A percentile compares a stretch with the other conserved stretches of the same genome.
These are phyloP conservation scores for Iris macrosiphon DNA, from an alignment of 106 monocot genomes.

Conservation along the genomic window DNA sequence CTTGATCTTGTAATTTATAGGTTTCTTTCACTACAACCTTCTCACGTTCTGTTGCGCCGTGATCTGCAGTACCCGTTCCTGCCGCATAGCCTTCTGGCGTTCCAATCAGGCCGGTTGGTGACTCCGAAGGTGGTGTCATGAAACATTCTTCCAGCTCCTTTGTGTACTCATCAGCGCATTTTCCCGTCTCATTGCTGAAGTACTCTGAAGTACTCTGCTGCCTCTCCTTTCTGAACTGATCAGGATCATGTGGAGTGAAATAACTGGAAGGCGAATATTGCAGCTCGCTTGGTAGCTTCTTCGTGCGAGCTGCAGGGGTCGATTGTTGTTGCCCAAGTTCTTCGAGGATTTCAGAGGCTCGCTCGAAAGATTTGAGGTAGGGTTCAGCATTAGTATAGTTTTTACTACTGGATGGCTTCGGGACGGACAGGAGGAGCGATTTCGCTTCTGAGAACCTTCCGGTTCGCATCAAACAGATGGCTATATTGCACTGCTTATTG, in stretches of 20 bases:
- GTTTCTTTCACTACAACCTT: no score
- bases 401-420: not conserved
- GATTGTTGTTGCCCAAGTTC: slow-evolving; percentile 1
- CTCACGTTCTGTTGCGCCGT: no score
- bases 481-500: slow-evolving; percentile 28
- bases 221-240: slow-evolving; percentile 34
- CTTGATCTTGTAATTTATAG: no score
- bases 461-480: slow-evolving; percentile 20
- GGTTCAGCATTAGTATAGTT: slow-evolving; percentile 1
- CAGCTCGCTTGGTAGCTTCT: not conserved
- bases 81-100: no score
- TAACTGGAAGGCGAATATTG: no score
- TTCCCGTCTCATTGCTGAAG: no score
- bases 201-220: no score
- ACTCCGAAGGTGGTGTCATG: no score
- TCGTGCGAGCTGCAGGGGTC: not conserved
- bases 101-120: no score
- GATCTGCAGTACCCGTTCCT: no score
- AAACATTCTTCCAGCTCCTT: slow-evolving; percentile 38
- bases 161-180: slow-evolving; percentile 40
- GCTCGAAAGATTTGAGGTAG: slow-evolving; percentile 11
- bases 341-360: slow-evolving; percentile 11
- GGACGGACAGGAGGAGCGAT: slow-evolving; percentile 7
- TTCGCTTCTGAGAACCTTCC: slow-evolving; percentile 28
- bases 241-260: not conserved